phyloP scores from a whole-genome alignment of 306 rosid species.

The Rubus parviflorus region DNA sequence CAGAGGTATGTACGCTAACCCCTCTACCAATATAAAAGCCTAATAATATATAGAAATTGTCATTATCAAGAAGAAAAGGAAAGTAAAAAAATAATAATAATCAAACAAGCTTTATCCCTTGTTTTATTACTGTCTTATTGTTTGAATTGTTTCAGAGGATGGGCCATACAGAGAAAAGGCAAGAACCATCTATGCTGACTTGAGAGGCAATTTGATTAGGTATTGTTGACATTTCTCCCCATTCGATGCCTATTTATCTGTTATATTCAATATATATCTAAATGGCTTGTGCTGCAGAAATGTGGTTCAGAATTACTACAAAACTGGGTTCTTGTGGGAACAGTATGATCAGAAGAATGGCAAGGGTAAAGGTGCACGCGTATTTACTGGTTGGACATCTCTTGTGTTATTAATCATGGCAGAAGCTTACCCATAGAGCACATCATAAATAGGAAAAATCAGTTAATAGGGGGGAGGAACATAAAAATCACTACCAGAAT shows the following conservation, averaged over 20 bases:
- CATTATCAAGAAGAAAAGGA: background rate
- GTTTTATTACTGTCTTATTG: slow-evolving; percentile 1
- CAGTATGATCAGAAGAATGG: slow-evolving; percentile 83
- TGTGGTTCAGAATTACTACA: slow-evolving; percentile 62
- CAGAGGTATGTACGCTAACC: slow-evolving; percentile 46
- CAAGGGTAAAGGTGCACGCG: slow-evolving; percentile 82
- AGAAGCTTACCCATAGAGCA: slow-evolving; percentile 51
- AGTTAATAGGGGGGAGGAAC: background rate
- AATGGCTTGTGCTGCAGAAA: slow-evolving; percentile 38
- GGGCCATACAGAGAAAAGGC: slow-evolving; percentile 80
- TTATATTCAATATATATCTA: background rate
- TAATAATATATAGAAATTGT: background rate
- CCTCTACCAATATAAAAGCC: background rate
- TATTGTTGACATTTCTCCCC: slow-evolving; percentile 23
- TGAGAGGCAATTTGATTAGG: slow-evolving; percentile 80
- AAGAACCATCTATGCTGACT: slow-evolving; percentile 55
- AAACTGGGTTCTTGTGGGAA: slow-evolving; percentile 84
- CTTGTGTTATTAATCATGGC: slow-evolving; percentile 83
- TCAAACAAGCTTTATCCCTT: background rate
- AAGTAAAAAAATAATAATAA: background rate
- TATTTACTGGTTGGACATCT: slow-evolving; percentile 93
- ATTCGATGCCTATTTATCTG: background rate
- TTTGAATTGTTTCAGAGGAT: slow-evolving; percentile 47
- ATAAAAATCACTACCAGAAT: too few species aligned
- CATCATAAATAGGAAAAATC: background rate